Conservation (phyloP, 2,329 filamentous ascomycete genomes). For the Alternaria longipes region DNA sequence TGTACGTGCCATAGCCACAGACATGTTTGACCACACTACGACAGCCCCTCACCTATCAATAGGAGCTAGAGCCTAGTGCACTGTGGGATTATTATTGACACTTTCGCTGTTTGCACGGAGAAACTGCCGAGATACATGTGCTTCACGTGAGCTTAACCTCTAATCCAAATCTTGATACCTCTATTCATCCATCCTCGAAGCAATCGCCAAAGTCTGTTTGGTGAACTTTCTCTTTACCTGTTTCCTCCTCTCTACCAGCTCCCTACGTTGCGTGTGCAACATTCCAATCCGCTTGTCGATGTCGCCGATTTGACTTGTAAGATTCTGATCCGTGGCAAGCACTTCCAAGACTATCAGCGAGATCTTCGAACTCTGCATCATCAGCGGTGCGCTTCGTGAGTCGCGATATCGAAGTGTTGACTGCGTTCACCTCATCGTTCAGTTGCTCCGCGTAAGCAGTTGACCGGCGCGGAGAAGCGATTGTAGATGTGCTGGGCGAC, state of each 20-base stretch:
- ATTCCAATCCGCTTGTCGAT: slow-evolving; percentile 3
- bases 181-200: background rate
- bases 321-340: background rate
- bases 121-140: background rate
- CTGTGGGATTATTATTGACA: background rate
- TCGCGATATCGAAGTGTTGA: background rate
- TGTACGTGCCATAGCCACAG: background rate
- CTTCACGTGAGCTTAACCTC: background rate
- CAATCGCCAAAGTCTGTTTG: slow-evolving; percentile 1
- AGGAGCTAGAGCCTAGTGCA: background rate
- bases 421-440: background rate
- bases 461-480: background rate
- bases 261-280: background rate
- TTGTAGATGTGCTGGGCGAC: background rate
- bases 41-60: background rate
- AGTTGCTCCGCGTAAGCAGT: background rate
- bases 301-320: slow-evolving; percentile 4
- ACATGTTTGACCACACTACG: background rate
- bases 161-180: background rate
- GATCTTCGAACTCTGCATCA: slow-evolving; percentile 10
- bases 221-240: slow-evolving; percentile 9
- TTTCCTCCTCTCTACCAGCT: background rate
- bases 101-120: background rate
- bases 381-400: slow-evolving; percentile 13
- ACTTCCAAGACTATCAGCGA: background rate